Evolutionary conservation across 306 rosid species (phyloP).

Genomic region (Fragaria nilgerrensis): DNA sequence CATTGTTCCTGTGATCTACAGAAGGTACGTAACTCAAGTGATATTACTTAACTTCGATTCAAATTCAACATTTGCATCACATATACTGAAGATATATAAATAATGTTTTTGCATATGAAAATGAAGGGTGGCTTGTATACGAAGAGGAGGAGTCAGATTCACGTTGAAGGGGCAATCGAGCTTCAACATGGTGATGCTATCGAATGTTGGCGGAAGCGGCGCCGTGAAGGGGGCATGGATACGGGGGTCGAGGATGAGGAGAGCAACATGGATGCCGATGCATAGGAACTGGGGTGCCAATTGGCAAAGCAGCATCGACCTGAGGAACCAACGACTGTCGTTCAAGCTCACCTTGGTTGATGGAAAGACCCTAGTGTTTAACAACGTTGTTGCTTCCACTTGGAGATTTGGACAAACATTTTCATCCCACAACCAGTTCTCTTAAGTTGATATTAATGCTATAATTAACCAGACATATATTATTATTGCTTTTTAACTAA

Average conservation of each 20-base stretch:
- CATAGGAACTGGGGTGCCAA: constrained; percentile 90
- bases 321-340: constrained; percentile 58
- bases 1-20: constrained; percentile 69
- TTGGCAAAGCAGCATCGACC: constrained; percentile 69
- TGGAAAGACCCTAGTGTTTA: constrained; percentile 44
- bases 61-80: too few relatives aligned
- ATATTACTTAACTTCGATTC: too few relatives aligned
- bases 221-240: constrained; percentile 65
- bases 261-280: constrained; percentile 52
- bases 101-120: neutral
- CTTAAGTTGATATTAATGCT: neutral
- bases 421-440: constrained; percentile 61
- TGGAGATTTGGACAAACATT: constrained; percentile 85
- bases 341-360: constrained; percentile 61
- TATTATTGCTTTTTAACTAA: too few relatives aligned
- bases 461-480: too few relatives aligned
- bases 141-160: constrained; percentile 83
- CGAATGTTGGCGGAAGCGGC: constrained; percentile 80
- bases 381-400: constrained; percentile 63
- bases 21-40: too few relatives aligned
- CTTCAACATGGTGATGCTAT: constrained; percentile 83
- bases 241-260: constrained; percentile 40
- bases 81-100: neutral
- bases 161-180: constrained; percentile 67
- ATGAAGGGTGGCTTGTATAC: constrained; percentile 61